Percentiles rank a stretch among this genome's conserved stretches.
Conservation (phyloP, 2,329 filamentous ascomycete genomes). For the Neurospora sp. region DNA sequence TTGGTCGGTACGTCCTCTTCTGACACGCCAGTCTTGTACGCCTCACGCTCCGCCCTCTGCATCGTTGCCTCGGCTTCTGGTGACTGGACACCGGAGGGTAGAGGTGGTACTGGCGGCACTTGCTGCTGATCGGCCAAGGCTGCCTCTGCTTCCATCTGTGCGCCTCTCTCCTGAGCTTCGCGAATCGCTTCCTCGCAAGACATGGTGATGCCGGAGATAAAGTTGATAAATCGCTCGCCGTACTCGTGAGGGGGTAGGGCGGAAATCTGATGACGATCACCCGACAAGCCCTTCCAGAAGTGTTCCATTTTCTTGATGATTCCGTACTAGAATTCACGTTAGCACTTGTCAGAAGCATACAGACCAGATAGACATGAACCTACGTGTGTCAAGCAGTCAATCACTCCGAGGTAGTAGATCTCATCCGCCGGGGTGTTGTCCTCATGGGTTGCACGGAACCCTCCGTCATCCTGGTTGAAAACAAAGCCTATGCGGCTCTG, state of each 20-base stretch:
- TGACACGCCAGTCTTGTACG: slow-evolving; percentile 24
- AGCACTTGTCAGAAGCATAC: slow-evolving; percentile 1
- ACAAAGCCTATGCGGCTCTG: slow-evolving; percentile 61
- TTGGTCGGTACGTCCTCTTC: slow-evolving; percentile 52
- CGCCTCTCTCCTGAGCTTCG: slow-evolving; percentile 50
- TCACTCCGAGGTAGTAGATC: slow-evolving; percentile 96
- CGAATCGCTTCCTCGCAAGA: slow-evolving; percentile 73
- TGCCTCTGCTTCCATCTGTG: slow-evolving; percentile 41
- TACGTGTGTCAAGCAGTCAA: slow-evolving; percentile 95
- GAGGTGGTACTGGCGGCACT: slow-evolving; percentile 24
- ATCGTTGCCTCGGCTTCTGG: slow-evolving; percentile 32
- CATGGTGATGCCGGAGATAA: slow-evolving; percentile 85
- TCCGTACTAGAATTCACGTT: slow-evolving; percentile 57
- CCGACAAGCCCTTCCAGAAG: slow-evolving; percentile 89
- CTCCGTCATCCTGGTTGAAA: slow-evolving; percentile 91
- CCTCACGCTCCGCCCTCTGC: slow-evolving; percentile 30
- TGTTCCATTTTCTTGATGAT: slow-evolving; percentile 91
- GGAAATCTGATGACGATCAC: slow-evolving; percentile 79
- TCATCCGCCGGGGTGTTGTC: slow-evolving; percentile 77
- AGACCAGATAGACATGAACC: slow-evolving; percentile 29
- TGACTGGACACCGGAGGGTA: slow-evolving; percentile 18
- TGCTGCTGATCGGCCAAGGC: slow-evolving; percentile 27
- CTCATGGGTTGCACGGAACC: slow-evolving; percentile 86
- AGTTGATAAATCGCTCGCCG: slow-evolving; percentile 86
- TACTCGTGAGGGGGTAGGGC: slow-evolving; percentile 85